These are phyloP conservation scores for Macadamia integrifolia DNA, from an alignment of 164 flowering plant species.

Conservation along the genomic window DNA sequence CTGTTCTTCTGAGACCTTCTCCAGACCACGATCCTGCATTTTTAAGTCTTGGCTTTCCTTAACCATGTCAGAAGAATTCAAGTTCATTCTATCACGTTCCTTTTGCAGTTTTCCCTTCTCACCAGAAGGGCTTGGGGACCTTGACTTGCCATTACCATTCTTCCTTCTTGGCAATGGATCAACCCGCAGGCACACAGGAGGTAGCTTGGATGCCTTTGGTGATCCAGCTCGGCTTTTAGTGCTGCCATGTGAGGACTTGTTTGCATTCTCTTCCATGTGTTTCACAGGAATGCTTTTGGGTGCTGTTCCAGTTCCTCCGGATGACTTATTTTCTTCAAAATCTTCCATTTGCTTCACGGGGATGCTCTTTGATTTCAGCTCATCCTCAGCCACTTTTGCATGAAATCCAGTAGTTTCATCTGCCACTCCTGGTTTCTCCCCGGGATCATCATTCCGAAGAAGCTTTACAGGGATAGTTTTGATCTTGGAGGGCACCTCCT, in stretches of 20 bases:
- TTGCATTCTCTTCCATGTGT: conserved; percentile 3
- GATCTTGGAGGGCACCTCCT: conserved; percentile 7
- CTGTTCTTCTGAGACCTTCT: conserved; percentile 4
- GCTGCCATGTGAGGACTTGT: conserved; percentile 7
- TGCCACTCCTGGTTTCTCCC: neutral
- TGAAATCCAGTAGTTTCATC: neutral
- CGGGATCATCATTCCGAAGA: conserved; percentile 2
- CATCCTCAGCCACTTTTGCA: conserved; percentile 3
- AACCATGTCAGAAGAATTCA: too few relatives aligned
- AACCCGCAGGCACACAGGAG: conserved; percentile 73
- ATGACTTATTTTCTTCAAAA: conserved; percentile 3
- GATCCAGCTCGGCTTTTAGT: conserved; percentile 25
- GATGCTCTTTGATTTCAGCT: conserved; percentile 9
- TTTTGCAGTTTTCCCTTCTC: conserved; percentile 15
- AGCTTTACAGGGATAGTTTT: conserved; percentile 23
- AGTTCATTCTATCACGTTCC: neutral
- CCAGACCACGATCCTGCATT: neutral
- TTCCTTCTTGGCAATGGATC: conserved; percentile 65
- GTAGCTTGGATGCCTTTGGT: conserved; percentile 45
- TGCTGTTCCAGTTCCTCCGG: conserved; percentile 3
- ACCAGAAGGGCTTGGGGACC: conserved; percentile 54
- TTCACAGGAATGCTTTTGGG: conserved; percentile 9
- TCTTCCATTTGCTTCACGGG: conserved; percentile 28
- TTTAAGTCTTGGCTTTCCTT: neutral
- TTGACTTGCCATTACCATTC: conserved; percentile 35